Base-by-base conservation (phyloP, 1,284 basidiomycete species). In the Boletus mariae region DNA sequence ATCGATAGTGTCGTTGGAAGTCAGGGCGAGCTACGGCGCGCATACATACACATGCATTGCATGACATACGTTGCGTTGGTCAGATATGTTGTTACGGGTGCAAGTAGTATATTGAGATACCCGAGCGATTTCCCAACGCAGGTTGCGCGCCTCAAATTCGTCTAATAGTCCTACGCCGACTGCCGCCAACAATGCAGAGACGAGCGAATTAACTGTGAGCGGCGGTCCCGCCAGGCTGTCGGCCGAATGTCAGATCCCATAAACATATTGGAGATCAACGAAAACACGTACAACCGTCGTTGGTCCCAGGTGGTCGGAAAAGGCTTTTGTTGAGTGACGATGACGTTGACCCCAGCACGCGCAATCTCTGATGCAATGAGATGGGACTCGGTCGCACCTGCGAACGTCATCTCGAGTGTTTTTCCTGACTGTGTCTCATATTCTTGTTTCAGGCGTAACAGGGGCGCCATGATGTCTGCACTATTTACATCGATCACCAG, bases 1-100 rank as follows among this genome's bases (percentile, higher is more conserved):
- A 50, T 67, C 66, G 44, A 81, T 73, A 17, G 66, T 64, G 1
- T 71, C 75, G 53, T 76, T 75, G 12, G 77, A 76, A 52, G 55
- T 38, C 38, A 40, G 20, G 1, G 38, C 38, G 17, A 40, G 38
- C 38, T 40, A 40, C 38, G 38, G 20, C 17, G 38, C 4, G 38
- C 37, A 20, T 10, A 38, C 8, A 8, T 29, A 9, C 8, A 29
- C 9, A 2, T 20, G 20, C 12, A 38, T 32, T 15, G 20, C 20
- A 20, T 20, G 15, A 15, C 15, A 38, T 17, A 15, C 15, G 35
- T n/a, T 17, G 6, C 4, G 38, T 40, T 40, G 38, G 38, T 40
- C 38, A 20, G 38, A 11, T 17, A 11, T 17, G n/a, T 38, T 10
- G n/a, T 20, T 38, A 38, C n/a, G 7, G 37, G 20, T 40, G 17